A percentile compares a stretch with the other conserved stretches of the same genome.
Evolutionary conservation across 257 asterid species (phyloP).

Genomic region (Ophiorrhiza pumila): DNA sequence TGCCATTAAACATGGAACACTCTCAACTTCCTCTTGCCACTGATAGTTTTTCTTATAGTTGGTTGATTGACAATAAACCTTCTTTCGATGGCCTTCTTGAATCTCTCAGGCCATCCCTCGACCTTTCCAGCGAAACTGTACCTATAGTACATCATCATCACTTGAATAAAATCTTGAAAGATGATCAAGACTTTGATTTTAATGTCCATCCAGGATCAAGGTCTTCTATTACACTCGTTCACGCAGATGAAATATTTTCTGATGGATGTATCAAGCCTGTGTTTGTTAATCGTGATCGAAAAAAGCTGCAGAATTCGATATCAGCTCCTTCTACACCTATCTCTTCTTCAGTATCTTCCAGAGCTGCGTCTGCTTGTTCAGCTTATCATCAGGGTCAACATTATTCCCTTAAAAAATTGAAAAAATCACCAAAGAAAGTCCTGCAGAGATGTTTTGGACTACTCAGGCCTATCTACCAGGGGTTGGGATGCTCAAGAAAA

Average conservation of each 20-base stretch:
- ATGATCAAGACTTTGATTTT: conserved; percentile 26
- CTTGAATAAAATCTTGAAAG: conserved; percentile 8
- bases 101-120: conserved; percentile 15
- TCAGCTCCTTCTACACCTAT: conserved; percentile 20
- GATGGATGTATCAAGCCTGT: conserved; percentile 29
- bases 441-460: conserved; percentile 20
- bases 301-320: neutral
- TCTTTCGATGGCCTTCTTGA: conserved; percentile 13
- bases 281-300: neutral
- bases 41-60: conserved; percentile 42
- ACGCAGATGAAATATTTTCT: conserved; percentile 35
- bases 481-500: conserved; percentile 27
- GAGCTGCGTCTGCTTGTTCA: neutral
- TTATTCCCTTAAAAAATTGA: conserved; percentile 15
- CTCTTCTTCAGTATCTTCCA: conserved; percentile 17
- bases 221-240: conserved; percentile 20
- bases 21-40: conserved; percentile 32
- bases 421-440: conserved; percentile 11
- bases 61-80: conserved; percentile 27
- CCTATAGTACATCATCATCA: neutral
- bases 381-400: neutral
- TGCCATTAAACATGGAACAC: conserved; percentile 27
- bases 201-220: conserved; percentile 10
- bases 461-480: conserved; percentile 4
- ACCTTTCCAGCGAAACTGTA: conserved; percentile 2